A percentile compares a stretch with the other conserved stretches of the same genome.
Conservation (phyloP, 2,329 filamentous ascomycete species). For the Macrophomina pseudophaseolina region DNA sequence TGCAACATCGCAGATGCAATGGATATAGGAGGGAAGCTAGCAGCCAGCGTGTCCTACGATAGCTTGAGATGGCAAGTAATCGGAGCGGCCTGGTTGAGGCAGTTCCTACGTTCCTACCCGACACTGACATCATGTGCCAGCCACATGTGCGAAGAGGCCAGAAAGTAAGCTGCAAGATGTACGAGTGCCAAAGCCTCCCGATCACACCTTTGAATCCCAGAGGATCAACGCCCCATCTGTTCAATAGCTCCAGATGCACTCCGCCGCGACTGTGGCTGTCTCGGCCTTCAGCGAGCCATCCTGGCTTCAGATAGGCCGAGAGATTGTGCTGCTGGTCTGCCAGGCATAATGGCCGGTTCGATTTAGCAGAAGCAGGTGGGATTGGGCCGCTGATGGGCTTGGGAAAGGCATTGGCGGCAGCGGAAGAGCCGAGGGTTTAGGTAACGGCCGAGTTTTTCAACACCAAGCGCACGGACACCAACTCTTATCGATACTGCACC, state of each 20-base stretch:
- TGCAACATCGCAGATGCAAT: too few species aligned
- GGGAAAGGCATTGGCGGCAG: neutral
- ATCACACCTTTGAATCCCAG: neutral
- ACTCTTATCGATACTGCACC: neutral
- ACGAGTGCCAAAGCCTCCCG: neutral
- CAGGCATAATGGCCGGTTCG: too few species aligned
- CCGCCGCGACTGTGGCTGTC: neutral
- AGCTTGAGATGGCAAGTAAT: too few species aligned
- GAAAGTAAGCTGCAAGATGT: too few species aligned
- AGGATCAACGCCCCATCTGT: neutral
- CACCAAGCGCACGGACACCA: constrained; percentile 11
- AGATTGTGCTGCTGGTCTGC: too few species aligned
- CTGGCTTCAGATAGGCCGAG: neutral
- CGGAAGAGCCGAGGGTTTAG: neutral
- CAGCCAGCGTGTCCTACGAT: too few species aligned
- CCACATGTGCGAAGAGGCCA: too few species aligned
- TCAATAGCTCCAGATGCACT: neutral
- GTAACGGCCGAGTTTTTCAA: constrained; percentile 1
- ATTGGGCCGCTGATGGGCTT: neutral
- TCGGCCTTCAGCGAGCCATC: neutral
- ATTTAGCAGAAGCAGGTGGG: too few species aligned
- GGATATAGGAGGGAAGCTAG: too few species aligned
- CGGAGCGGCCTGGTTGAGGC: too few species aligned
- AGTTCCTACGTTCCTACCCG: too few species aligned
- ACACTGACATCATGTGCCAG: too few species aligned